Conservation (phyloP, 1,139 yeast genomes). For the Scheffersomyces quercinus region DNA sequence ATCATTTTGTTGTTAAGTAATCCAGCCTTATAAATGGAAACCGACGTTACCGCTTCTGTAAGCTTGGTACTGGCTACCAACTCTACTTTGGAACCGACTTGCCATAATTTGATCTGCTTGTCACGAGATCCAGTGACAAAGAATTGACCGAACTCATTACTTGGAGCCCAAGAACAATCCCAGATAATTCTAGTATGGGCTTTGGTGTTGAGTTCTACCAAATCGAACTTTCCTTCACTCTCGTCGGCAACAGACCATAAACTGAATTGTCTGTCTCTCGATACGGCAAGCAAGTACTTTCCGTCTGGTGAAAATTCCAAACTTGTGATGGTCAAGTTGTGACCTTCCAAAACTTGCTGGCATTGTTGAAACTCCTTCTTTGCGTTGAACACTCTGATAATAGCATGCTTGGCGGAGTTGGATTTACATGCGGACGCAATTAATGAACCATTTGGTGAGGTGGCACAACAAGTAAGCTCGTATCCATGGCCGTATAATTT, state of each 20-base stretch:
- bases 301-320: slow-evolving; percentile 76
- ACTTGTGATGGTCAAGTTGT: slow-evolving; percentile 82
- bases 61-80: slow-evolving; percentile 39
- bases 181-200: slow-evolving; percentile 93
- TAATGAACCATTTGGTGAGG: slow-evolving; percentile 61
- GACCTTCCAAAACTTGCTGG: slow-evolving; percentile 51
- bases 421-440: slow-evolving; percentile 93
- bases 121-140: slow-evolving; percentile 92
- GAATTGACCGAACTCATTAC: slow-evolving; percentile 22
- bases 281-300: slow-evolving; percentile 69
- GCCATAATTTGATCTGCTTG: slow-evolving; percentile 76
- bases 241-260: slow-evolving; percentile 61
- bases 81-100: slow-evolving; percentile 26
- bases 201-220: slow-evolving; percentile 53
- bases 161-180: slow-evolving; percentile 88
- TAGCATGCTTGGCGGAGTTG: slow-evolving; percentile 82
- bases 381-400: slow-evolving; percentile 70
- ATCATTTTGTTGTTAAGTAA: slow-evolving; percentile 25
- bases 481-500: slow-evolving; percentile 97
- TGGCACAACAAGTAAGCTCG: slow-evolving; percentile 81
- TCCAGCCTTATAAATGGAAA: slow-evolving; percentile 49
- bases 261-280: slow-evolving; percentile 87
- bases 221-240: slow-evolving; percentile 40
- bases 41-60: slow-evolving; percentile 67
- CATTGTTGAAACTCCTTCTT: slow-evolving; percentile 43